Conservation (phyloP, 2,329 filamentous ascomycete genomes). For the Colletotrichum sublineola region DNA sequence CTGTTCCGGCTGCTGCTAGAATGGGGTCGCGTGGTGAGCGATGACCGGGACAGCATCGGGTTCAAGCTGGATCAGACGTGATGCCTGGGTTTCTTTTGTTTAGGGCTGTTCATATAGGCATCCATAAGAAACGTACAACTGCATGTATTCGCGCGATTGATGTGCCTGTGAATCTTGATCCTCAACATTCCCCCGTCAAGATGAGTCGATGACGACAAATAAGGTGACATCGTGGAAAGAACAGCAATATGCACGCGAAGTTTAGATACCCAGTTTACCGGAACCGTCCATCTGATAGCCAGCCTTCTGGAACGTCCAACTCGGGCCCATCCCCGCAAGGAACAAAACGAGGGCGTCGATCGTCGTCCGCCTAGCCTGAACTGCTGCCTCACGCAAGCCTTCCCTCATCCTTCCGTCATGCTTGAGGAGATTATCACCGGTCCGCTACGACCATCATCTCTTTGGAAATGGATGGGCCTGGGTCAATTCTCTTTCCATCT, state of each 20-base stretch:
- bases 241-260: slow-evolving; percentile 3
- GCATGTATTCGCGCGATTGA: not conserved
- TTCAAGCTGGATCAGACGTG: slow-evolving; percentile 46
- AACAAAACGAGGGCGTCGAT: not conserved
- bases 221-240: not conserved
- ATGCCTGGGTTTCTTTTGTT: not conserved
- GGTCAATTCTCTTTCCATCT: not conserved
- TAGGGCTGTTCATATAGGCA: not conserved
- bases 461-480: not conserved
- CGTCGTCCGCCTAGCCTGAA: not conserved
- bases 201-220: not conserved
- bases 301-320: not conserved
- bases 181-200: not conserved
- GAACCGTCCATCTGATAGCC: not conserved
- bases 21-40: slow-evolving; percentile 79
- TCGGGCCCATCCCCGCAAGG: not conserved
- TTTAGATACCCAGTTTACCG: slow-evolving; percentile 3
- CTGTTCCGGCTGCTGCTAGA: slow-evolving; percentile 83
- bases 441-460: not conserved
- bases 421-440: not conserved
- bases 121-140: not conserved
- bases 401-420: not conserved
- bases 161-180: not conserved
- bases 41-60: slow-evolving; percentile 64
- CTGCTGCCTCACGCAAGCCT: not conserved